A percentile compares a stretch with the other conserved stretches of the same genome.
Conservation (phyloP, 2,329 filamentous ascomycete species). For the Xylaria sp. region DNA sequence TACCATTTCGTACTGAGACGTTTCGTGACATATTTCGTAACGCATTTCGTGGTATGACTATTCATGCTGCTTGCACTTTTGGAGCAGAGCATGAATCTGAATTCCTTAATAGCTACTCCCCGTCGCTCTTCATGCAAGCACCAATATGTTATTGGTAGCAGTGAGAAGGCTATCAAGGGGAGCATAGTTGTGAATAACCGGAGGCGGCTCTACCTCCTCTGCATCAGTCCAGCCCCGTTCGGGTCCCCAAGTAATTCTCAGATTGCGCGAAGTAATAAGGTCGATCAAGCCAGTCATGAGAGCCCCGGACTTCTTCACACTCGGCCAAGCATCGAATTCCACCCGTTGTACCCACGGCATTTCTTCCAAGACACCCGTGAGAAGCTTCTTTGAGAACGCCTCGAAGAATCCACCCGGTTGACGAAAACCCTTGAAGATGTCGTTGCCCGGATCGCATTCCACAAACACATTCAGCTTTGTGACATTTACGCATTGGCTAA, state of each 20-base stretch:
- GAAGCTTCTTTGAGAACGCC: constrained; percentile 68
- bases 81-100: not conserved
- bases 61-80: constrained; percentile 5
- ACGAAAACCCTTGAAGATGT: constrained; percentile 74
- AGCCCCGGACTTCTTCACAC: constrained; percentile 72
- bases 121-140: constrained; percentile 37
- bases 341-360: constrained; percentile 68
- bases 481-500: constrained; percentile 70
- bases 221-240: constrained; percentile 73
- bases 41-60: not conserved
- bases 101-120: not conserved
- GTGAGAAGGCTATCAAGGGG: constrained; percentile 38
- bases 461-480: constrained; percentile 73
- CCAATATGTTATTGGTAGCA: constrained; percentile 42
- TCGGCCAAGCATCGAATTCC: constrained; percentile 76
- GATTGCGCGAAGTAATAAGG: constrained; percentile 60
- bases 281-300: constrained; percentile 72
- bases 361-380: constrained; percentile 66
- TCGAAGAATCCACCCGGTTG: constrained; percentile 76
- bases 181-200: constrained; percentile 46
- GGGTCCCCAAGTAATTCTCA: constrained; percentile 73
- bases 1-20: constrained; percentile 15
- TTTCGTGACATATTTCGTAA: not conserved
- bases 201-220: constrained; percentile 53
- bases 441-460: constrained; percentile 76